phyloP scores from a whole-genome alignment of 129 eudicot genomes.

The Centaurea solstitialis region DNA sequence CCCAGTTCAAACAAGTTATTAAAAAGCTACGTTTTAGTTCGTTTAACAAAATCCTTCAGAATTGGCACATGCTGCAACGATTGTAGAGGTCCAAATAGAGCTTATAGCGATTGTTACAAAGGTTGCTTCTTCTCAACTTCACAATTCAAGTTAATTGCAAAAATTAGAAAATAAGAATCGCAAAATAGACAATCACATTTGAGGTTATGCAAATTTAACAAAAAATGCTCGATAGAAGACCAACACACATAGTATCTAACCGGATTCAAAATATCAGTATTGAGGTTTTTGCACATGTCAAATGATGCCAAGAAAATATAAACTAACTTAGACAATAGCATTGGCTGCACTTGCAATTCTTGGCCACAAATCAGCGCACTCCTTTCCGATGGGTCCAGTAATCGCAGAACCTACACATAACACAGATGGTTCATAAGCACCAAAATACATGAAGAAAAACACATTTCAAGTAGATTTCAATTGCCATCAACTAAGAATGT shows the following conservation, averaged over 20 bases:
- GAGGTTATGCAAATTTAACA: background rate
- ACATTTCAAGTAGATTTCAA: background rate
- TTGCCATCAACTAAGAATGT: background rate
- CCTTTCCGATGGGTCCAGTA: conserved; percentile 76
- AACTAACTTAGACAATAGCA: conserved; percentile 47
- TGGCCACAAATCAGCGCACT: conserved; percentile 78
- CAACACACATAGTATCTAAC: background rate
- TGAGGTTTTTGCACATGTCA: background rate
- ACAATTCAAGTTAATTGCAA: background rate
- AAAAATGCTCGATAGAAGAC: background rate
- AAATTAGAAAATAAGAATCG: no score
- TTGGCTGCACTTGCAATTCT: conserved; percentile 73
- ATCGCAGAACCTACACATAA: conserved; percentile 57
- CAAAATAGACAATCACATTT: background rate
- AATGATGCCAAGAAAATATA: background rate
- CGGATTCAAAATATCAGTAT: background rate
- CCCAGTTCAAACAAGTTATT: no score
- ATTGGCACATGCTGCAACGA: no score
- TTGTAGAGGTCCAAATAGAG: no score
- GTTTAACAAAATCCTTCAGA: no score
- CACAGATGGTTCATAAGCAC: background rate
- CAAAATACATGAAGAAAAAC: background rate
- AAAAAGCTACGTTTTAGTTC: no score
- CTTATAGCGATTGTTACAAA: no score
- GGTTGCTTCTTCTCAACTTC: no score